Conservation (phyloP, 805 yeast genomes). For the Zygoascus biomembranicola region DNA sequence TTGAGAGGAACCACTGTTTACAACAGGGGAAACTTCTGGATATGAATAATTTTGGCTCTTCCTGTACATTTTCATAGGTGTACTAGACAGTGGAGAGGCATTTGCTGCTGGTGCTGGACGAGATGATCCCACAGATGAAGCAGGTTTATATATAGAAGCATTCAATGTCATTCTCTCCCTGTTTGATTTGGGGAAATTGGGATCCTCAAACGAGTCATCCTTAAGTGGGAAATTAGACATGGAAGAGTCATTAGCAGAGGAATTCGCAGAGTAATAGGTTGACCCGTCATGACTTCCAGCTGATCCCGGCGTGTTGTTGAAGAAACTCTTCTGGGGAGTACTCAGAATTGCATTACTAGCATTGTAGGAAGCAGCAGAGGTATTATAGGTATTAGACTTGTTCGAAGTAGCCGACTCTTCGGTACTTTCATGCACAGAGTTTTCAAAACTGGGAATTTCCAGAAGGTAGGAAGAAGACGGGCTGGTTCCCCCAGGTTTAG, state of each 20-base stretch:
- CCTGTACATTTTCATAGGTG: not conserved
- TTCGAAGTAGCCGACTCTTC: not conserved
- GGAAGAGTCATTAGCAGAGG: not conserved
- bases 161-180: conserved; percentile 10
- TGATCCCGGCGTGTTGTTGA: not conserved
- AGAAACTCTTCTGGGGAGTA: not conserved
- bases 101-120: not conserved
- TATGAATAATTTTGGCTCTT: not conserved
- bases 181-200: not conserved
- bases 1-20: not conserved
- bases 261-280: conserved; percentile 1
- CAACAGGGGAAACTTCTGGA: not conserved
- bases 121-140: not conserved
- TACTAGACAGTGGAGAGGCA: not conserved
- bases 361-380: not conserved
- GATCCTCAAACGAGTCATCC: not conserved
- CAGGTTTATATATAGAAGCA: conserved; percentile 8
- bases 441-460: not conserved
- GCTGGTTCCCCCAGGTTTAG: conserved; percentile 7
- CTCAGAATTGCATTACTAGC: not conserved
- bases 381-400: not conserved
- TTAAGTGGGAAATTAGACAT: not conserved
- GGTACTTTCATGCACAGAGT: not conserved
- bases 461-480: not conserved
- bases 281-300: not conserved